phyloP scores from a whole-genome alignment of 257 asterid genomes.

The Fraxinus americana region DNA sequence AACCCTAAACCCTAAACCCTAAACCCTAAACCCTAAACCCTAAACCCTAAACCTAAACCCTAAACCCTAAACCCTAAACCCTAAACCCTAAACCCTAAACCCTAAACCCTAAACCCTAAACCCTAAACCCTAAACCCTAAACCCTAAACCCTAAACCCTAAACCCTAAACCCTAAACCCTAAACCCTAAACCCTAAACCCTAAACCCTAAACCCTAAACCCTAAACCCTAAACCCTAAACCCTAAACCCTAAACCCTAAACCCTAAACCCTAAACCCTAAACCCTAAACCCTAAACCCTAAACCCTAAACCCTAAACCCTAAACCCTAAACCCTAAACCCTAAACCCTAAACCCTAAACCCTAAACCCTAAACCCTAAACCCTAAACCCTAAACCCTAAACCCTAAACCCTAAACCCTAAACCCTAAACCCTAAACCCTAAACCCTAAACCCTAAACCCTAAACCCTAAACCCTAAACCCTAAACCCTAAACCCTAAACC shows the following conservation, averaged over 20 bases:
- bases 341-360: neutral
- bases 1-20: too few species aligned
- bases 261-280: neutral
- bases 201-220: neutral
- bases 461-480: conserved; percentile 7
- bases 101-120: too few species aligned
- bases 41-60: too few species aligned
- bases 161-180: conserved; percentile 27
- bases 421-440: conserved; percentile 11
- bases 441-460: conserved; percentile 13
- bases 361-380: conserved; percentile 11
- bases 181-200: conserved; percentile 28
- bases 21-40: too few species aligned
- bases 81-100: too few species aligned
- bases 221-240: neutral
- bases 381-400: conserved; percentile 16
- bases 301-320: neutral
- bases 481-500: neutral
- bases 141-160: neutral
- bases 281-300: neutral
- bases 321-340: neutral
- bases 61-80: too few species aligned
- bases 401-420: conserved; percentile 11
- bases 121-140: too few species aligned
- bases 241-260: conserved; percentile 9